Evolutionary conservation across 306 rosid species (phyloP), one percentile per base, ranked within the genome.

Genomic region (Biancaea sappan): DNA sequence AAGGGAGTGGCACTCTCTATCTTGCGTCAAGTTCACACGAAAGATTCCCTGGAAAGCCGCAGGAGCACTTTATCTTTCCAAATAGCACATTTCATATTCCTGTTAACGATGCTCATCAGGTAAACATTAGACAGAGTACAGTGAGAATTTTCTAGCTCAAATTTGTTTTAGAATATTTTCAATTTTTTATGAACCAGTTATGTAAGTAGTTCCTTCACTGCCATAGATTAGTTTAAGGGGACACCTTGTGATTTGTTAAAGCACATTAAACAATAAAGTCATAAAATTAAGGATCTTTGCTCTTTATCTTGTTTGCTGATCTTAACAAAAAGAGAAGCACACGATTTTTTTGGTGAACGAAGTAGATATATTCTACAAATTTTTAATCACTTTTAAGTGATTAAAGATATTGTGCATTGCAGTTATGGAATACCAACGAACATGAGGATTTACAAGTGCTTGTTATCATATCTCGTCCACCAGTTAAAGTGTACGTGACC

Each of bases 41-140:
- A 63, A 92, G 69, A 79, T 52, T 63, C 82, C 96, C 97, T 34
- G 96, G 97, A 76, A 81, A 77, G 28, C 96, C 96, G 4, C 80
- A 87, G 79, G 93, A 90, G 68, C 90, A 84, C 62, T 67, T 71
- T 65, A 48, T 92, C 70, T 86, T 84, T 84, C 60, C 88, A 70
- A 92, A 88, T 81, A 88, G 92, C 83, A 92, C 97, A 26, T 90
- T 92, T 80, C 84, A 73, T 59, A 64, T 92, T 46, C 97, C 97
- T 41, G 56, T 90, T 52, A 90, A 94, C 57, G 96, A 91, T 85
- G 97, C 61, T 82, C 98, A 94, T 86, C 96, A 89, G 97, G 97
- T 94, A 85, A 62, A 66, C 37, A 44, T 66, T 48, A 54, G 19
- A 48, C 14, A 35, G 16, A 69, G 38, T 60, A 12, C 29, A 5